phyloP scores from a whole-genome alignment of 805 yeast genomes.

The Komagataella phaffii region DNA sequence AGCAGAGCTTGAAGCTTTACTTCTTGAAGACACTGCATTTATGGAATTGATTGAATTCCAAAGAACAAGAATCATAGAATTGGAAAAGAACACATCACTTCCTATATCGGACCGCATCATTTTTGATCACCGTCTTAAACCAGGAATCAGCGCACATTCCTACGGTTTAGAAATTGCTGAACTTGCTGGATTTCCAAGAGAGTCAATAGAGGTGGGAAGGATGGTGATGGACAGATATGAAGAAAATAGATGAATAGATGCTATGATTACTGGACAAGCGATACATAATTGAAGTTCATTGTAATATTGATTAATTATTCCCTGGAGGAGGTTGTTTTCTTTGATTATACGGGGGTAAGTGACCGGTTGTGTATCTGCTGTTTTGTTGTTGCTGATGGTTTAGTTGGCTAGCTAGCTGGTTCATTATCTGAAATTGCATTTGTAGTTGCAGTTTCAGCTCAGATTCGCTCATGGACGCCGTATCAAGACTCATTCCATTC shows the following conservation, averaged over 20 bases:
- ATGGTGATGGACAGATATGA: slow-evolving; percentile 9
- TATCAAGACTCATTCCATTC: not conserved
- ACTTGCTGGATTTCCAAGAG: slow-evolving; percentile 64
- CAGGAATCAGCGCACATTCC: slow-evolving; percentile 63
- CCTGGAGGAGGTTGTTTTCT: slow-evolving; percentile 1
- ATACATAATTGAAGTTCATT: not conserved
- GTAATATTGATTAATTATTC: not conserved
- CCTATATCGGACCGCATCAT: slow-evolving; percentile 18
- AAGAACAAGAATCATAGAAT: not conserved
- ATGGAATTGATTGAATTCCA: not conserved
- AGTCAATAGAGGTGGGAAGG: slow-evolving; percentile 41
- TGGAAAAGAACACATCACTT: not conserved
- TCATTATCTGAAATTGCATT: not conserved
- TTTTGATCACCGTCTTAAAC: slow-evolving; percentile 42
- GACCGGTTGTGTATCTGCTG: slow-evolving; percentile 3
- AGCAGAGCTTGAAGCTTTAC: slow-evolving; percentile 24
- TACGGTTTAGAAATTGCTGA: slow-evolving; percentile 69
- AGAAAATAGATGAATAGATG: not conserved
- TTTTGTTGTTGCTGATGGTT: slow-evolving; percentile 6
- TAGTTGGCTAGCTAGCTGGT: slow-evolving; percentile 9
- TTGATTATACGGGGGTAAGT: slow-evolving; percentile 1
- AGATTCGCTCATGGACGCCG: slow-evolving; percentile 3
- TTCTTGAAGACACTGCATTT: not conserved
- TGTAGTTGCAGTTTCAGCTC: not conserved
- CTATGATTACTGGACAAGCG: too few species aligned